phyloP scores from a whole-genome alignment of 2,329 filamentous ascomycete species.

The Neopestalotiopsis sp. region DNA sequence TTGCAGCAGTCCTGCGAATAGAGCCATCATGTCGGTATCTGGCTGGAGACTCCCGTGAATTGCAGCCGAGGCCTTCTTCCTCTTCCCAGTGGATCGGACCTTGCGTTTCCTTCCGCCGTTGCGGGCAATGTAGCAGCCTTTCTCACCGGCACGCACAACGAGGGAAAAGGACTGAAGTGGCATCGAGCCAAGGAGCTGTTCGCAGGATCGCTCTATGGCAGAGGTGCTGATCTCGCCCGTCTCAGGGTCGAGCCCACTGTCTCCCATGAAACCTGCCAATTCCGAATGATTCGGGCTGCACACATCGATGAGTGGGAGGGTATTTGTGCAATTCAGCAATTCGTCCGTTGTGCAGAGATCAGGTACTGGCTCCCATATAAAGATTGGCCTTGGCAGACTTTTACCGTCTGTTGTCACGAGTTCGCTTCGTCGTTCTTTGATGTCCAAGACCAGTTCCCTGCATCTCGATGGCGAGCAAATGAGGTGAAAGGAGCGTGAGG shows the following conservation, averaged over 20 bases:
- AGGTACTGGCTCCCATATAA: slow-evolving; percentile 96
- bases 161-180: slow-evolving; percentile 69
- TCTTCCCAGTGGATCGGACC: slow-evolving; percentile 28
- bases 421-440: slow-evolving; percentile 63
- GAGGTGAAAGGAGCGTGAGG: slow-evolving; percentile 82
- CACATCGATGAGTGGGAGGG: slow-evolving; percentile 65
- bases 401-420: slow-evolving; percentile 31
- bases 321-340: slow-evolving; percentile 68
- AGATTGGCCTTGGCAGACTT: slow-evolving; percentile 63
- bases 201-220: slow-evolving; percentile 63
- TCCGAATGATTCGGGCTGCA: slow-evolving; percentile 87
- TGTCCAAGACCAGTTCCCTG: slow-evolving; percentile 75
- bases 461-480: slow-evolving; percentile 83
- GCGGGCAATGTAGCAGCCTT: slow-evolving; percentile 71
- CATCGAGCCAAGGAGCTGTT: slow-evolving; percentile 68
- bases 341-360: slow-evolving; percentile 80
- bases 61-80: slow-evolving; percentile 50
- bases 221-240: slow-evolving; percentile 59
- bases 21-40: slow-evolving; percentile 67
- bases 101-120: slow-evolving; percentile 60
- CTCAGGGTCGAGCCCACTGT: slow-evolving; percentile 57
- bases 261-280: slow-evolving; percentile 83
- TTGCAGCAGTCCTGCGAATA: slow-evolving; percentile 64
- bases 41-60: slow-evolving; percentile 58
- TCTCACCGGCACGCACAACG: slow-evolving; percentile 73